Evolutionary conservation across 1,139 yeast genomes (phyloP), one percentile per base, ranked within the genome.

Genomic region (Lodderomyces orthopsilosis): DNA sequence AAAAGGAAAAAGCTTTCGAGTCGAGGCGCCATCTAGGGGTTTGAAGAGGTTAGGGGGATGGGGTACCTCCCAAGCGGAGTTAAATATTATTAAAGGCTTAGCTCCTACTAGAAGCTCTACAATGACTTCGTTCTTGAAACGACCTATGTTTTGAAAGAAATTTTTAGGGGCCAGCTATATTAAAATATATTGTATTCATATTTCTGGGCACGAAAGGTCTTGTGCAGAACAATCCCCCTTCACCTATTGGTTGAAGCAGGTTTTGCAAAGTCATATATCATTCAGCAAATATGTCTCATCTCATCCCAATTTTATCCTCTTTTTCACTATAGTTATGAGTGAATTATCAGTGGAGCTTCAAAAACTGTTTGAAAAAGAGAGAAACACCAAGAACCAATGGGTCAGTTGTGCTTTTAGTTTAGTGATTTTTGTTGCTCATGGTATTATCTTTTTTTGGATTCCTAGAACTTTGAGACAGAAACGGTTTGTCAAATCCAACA

Each of bases 371-470:
- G 81, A 75, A 51, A 52, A 41, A 24, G 54, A 58, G 0, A 56
- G 78, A 46, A 73, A 66, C 47, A 53, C 49, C 38, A 59, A 55
- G 43, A 73, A 52, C 47, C 69, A 66, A 41, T 72, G 78, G 73
- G 48, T 68, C 17, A 54, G 64, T 10, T 66, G 66, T 46, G 61
- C 58, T 0, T 40, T 67, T 15, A 56, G 63, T 9, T 32, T 70
- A 4, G 15, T 54, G 1, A 45, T 62, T 1, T 56, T 74, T 12
- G 42, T 61, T 0, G 24, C 61, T 3, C 73, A 75, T 57, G 81
- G 80, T 4, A 10, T 70, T 1, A 21, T 73, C 1, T 70, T 73
- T 53, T 63, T 65, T 44, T 72, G 77, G 76, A 54, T 70, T 4
- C 78, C 77, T 6, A 53, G 58, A 28, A 46, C 38, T 24, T 40